Evolutionary conservation across 768 basidiomycete species (phyloP), one percentile per base, ranked within the genome.

Genomic region (Boletus rufocinnamomeus): DNA sequence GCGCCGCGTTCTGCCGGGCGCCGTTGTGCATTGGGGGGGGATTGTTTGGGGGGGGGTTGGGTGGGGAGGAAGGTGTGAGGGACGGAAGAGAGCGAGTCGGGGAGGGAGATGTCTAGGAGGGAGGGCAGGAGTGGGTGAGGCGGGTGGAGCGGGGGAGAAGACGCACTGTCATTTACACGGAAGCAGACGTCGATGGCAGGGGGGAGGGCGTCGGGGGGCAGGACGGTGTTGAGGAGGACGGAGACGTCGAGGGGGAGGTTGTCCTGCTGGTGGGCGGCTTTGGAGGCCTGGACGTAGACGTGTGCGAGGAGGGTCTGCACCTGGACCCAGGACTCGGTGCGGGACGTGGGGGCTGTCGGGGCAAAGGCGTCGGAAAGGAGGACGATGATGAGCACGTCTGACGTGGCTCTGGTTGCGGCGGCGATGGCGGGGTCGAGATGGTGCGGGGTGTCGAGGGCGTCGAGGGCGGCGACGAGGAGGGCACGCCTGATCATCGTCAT

Each of bases 221-320:
- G 78, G 52, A 80, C 70, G n/a, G 80, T 85, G 50, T 82, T 79
- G 57, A 96, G 80, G 47, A 92, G 74, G 16, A 96, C 89, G 65
- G 91, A 87, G 49, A 96, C 77, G 54, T 88, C 80, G 79, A 95
- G 82, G 56, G 92, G 78, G 43, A 93, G 75, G 61, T 84, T 88
- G 69, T 83, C 84, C 64, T 79, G 70, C 38, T 82, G 79, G 67
- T 88, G 85, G 16, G 90, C 88, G 43, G 85, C 81, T 64, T 82
- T 86, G 16, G 88, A 88, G n/a, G 91, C 89, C 63, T 89, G 87
- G 3, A 92, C 89, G 72, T 98, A 97, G 40, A 91, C 83, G 66
- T 84, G 88, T 0, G 91, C 91, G 60, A 98, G 79, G 47, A 95
- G 80, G 11, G 81, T 75, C 75, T 95, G 92, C 3, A 95, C 79